These are phyloP conservation scores for Mucor plumbeus DNA, from an alignment of 371 early-diverging fungal genomes.

Conservation along the genomic window DNA sequence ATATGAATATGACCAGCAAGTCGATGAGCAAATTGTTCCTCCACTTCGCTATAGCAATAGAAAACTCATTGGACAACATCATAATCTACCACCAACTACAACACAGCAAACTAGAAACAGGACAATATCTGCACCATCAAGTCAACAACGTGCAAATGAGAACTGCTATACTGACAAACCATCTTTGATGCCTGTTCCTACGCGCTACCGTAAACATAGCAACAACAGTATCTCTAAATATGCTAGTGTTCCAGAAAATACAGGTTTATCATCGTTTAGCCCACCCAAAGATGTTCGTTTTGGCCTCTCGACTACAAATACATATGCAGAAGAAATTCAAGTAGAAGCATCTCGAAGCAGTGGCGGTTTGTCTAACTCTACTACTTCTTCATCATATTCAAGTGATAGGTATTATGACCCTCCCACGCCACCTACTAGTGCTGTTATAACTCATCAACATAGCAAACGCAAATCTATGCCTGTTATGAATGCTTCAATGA, in stretches of 20 bases:
- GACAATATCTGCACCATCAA: background rate
- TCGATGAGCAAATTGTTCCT: background rate
- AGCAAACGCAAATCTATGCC: constrained; percentile 1
- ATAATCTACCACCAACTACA: background rate
- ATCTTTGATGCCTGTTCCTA: background rate
- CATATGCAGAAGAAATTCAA: background rate
- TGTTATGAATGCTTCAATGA: background rate
- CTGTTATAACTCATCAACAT: background rate
- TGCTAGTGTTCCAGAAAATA: constrained; percentile 5
- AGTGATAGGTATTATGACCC: background rate
- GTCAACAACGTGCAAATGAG: background rate
- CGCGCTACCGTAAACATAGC: background rate
- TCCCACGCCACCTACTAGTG: background rate
- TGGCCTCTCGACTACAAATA: background rate
- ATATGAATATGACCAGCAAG: background rate
- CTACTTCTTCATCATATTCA: background rate
- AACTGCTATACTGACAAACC: background rate
- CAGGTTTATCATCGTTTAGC: background rate
- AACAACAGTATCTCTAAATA: background rate
- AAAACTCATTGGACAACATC: background rate
- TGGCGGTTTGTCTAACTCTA: constrained; percentile 3
- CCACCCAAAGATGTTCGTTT: background rate
- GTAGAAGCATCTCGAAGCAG: constrained; percentile 2
- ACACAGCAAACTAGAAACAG: background rate
- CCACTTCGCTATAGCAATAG: background rate